Conservation (phyloP, 371 early-diverging fungal genomes). For the Mortierella sp. region DNA sequence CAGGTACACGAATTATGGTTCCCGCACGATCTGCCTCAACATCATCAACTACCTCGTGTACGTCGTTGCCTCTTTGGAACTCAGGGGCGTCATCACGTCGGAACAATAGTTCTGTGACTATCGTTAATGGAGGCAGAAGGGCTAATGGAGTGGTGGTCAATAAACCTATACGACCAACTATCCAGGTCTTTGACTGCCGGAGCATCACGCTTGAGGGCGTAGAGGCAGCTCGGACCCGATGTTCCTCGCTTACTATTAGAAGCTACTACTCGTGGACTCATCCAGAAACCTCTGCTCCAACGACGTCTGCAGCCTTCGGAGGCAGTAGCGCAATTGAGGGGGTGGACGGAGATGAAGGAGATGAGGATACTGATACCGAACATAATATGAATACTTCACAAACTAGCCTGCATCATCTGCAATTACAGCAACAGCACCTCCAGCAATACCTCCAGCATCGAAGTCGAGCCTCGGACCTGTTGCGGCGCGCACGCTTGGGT, state of each 20-base stretch:
- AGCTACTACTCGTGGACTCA: constrained; percentile 54
- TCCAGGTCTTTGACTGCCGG: constrained; percentile 55
- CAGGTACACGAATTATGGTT: constrained; percentile 33
- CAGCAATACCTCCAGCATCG: constrained; percentile 30
- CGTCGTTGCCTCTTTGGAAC: constrained; percentile 36
- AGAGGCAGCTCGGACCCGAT: constrained; percentile 33
- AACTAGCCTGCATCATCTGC: constrained; percentile 42
- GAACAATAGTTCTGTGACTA: background rate
- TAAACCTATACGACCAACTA: constrained; percentile 20
- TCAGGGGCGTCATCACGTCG: constrained; percentile 4
- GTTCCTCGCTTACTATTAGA: constrained; percentile 30
- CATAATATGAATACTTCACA: constrained; percentile 16
- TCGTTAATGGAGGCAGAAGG: background rate
- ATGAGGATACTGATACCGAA: constrained; percentile 16
- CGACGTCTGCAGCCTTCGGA: constrained; percentile 21
- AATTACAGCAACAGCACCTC: constrained; percentile 38
- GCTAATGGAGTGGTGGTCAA: constrained; percentile 3
- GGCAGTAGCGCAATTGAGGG: constrained; percentile 12
- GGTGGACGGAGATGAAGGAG: constrained; percentile 28
- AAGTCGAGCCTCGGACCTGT: constrained; percentile 13
- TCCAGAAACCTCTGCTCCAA: constrained; percentile 34
- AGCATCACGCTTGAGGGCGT: constrained; percentile 52
- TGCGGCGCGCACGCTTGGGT: constrained; percentile 34
- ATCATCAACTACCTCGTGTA: constrained; percentile 16
- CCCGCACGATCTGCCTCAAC: constrained; percentile 35